A percentile compares a stretch with the other conserved stretches of the same genome.
Evolutionary conservation across 345 rosid species (phyloP).

Genomic region (Salix koriyanagi): DNA sequence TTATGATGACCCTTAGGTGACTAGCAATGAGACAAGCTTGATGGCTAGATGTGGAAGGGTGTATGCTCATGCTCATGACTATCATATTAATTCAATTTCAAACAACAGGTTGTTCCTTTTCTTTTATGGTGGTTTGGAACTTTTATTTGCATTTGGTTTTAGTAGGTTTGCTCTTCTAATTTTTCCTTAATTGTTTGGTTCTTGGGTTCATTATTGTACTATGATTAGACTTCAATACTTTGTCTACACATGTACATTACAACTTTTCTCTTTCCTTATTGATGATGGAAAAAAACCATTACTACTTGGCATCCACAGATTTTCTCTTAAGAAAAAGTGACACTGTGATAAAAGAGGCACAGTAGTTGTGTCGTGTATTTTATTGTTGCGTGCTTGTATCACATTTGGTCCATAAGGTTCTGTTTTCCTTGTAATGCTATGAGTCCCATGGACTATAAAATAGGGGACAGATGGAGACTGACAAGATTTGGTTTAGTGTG

Average conservation of each 20-base stretch:
- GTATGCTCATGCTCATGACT: constrained; percentile 98
- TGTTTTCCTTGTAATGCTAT: background rate
- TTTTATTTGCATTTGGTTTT: constrained; percentile 1
- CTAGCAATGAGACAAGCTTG: constrained; percentile 72
- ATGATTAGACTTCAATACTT: background rate
- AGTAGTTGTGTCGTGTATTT: background rate
- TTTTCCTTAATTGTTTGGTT: background rate
- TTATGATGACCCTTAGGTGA: constrained; percentile 45
- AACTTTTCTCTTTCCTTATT: background rate
- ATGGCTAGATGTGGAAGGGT: constrained; percentile 93
- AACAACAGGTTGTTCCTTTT: constrained; percentile 64
- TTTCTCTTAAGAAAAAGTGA: background rate
- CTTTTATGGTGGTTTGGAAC: background rate
- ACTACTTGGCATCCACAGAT: background rate
- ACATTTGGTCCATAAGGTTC: background rate
- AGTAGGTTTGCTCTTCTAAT: background rate
- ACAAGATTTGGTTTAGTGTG: background rate
- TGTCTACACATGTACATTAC: background rate
- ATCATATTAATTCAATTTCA: constrained; percentile 96
- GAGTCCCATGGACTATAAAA: background rate
- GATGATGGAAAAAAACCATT: background rate
- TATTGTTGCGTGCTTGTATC: background rate
- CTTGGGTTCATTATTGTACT: background rate
- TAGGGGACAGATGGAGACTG: background rate
- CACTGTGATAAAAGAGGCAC: background rate